phyloP scores from a whole-genome alignment of 208 protist genomes.

The Trichomonas vaginalis region DNA sequence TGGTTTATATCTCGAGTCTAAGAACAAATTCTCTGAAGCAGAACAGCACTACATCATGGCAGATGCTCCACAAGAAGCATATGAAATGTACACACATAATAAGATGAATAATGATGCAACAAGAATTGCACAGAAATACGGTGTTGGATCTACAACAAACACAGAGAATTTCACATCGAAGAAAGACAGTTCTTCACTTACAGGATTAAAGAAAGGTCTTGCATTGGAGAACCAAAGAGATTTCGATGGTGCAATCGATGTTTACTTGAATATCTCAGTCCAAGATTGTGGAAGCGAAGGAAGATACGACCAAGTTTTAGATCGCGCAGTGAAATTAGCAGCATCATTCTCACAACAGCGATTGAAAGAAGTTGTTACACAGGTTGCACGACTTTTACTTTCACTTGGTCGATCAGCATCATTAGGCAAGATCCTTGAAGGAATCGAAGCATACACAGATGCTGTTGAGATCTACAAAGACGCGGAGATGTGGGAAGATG shows the following conservation, averaged over 20 bases:
- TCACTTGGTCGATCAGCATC: not conserved
- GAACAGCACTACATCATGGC: not conserved
- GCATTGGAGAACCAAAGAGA: not conserved
- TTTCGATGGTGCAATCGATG: not conserved
- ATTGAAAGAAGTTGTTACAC: not conserved
- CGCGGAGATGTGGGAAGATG: not conserved
- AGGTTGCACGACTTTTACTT: not conserved
- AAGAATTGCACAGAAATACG: not conserved
- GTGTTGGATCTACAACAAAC: not conserved
- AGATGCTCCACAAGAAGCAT: not conserved
- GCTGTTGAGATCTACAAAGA: not conserved
- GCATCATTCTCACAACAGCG: not conserved
- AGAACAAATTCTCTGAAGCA: not conserved
- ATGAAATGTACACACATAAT: slow-evolving; percentile 10
- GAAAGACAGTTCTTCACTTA: not conserved
- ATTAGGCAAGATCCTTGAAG: not conserved
- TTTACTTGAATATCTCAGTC: not conserved
- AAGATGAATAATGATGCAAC: not conserved
- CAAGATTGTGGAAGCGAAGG: not conserved
- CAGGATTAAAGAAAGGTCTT: not conserved
- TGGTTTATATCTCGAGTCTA: not conserved
- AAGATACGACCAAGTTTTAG: not conserved
- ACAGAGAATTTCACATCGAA: not conserved
- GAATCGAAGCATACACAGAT: not conserved
- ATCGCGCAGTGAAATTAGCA: not conserved